Evolutionary conservation across 345 rosid genomes (phyloP), one percentile per base, ranked within the genome.

Genomic region (Hypericum androsaemum): DNA sequence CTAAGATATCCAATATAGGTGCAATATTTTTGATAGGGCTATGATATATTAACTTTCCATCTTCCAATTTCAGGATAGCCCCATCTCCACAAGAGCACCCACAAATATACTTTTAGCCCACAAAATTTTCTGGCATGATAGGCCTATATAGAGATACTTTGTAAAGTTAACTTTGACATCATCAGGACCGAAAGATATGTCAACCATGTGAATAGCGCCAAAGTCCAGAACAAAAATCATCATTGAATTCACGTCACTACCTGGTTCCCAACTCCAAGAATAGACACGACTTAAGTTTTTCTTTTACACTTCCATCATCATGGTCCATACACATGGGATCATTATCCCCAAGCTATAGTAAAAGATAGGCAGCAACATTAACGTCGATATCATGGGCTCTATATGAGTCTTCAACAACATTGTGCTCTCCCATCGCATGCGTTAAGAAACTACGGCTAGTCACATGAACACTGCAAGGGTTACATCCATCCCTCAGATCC

Each of bases 251-350:
- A 61, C 71, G 65, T 62, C 65, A 70, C 56, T 66, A 65, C 72
- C 72, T n/a, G 95, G 88, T 68, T 85, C 94, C 98, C 98, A 92
- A 71, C 88, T 80, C 95, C 96, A 85, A 12, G 95, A 82, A 73
- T 88, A 79, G 50, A 81, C 79, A 70, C 71, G 75, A 64, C 76
- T 88, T 17, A 80, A 70, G 47, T n/a, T 62, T 65, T 57, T 68
- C 57, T 59, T 78, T 88, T 58, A 56, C 71, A 59, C 39, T 67
- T 52, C 75, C 66, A 64, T 60, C 71, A 39, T 83, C 90, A 10
- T 71, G 62, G 65, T 92, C 98, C 66, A 88, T 83, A 71, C 88
- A 88, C 98, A 92, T 92, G 61, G 96, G 98, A 76, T 88, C 97
- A 76, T 74, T 78, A 77, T 88, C 98, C 55, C 84, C 79, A 67